Evolutionary conservation across 371 early-diverging fungal species (phyloP).

Genomic region (Mortierella sp.): DNA sequence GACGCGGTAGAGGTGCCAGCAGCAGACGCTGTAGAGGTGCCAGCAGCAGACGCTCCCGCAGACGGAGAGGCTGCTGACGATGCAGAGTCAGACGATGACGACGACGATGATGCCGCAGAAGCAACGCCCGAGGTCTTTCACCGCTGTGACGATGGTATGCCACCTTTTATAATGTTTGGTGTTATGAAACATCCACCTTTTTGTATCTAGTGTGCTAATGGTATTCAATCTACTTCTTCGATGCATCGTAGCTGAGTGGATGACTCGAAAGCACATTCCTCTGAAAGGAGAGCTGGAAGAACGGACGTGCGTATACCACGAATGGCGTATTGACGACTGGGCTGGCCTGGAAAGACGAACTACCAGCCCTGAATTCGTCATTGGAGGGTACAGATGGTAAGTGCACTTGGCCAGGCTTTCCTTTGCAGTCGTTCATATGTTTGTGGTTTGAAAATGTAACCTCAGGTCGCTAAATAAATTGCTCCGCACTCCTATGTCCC

Average conservation of each 20-base stretch:
- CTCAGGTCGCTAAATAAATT: neutral
- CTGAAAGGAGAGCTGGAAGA: slow-evolving; percentile 59
- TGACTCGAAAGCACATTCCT: slow-evolving; percentile 21
- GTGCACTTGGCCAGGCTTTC: neutral
- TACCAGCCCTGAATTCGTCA: slow-evolving; percentile 66
- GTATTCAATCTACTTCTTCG: neutral
- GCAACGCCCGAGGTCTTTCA: slow-evolving; percentile 9
- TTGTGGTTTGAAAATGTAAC: neutral
- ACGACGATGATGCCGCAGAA: slow-evolving; percentile 8
- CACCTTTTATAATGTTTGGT: neutral
- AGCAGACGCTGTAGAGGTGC: neutral
- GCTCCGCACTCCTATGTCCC: neutral
- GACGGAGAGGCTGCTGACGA: neutral
- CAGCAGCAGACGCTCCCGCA: neutral
- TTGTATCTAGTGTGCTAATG: neutral
- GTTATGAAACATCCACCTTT: neutral
- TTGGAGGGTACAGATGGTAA: slow-evolving; percentile 70
- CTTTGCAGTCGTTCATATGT: too few species aligned
- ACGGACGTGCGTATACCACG: slow-evolving; percentile 58
- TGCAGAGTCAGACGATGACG: neutral
- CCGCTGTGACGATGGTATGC: slow-evolving; percentile 10
- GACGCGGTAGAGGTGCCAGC: neutral
- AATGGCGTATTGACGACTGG: slow-evolving; percentile 71
- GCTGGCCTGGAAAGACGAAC: slow-evolving; percentile 57
- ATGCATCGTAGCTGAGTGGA: slow-evolving; percentile 14